phyloP scores from a whole-genome alignment of 2,329 filamentous ascomycete species.

The Monosporascus sp. region DNA sequence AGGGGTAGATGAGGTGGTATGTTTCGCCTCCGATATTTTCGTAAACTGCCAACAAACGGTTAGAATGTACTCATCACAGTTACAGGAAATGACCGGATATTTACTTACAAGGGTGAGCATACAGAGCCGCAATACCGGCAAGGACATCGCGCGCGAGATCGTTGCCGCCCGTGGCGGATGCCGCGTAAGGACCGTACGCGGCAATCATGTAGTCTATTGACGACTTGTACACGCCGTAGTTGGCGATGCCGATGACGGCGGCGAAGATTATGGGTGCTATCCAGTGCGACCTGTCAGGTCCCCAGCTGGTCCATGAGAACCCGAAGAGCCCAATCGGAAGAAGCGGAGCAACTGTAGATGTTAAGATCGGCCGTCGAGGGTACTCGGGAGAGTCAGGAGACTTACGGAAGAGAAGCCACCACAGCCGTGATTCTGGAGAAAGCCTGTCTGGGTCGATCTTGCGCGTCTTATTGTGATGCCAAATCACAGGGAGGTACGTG shows the following conservation, averaged over 20 bases:
- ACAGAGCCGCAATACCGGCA: constrained; percentile 47
- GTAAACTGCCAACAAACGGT: too few species aligned
- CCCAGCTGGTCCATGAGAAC: constrained; percentile 61
- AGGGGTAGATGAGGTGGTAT: constrained; percentile 31
- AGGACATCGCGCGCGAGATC: constrained; percentile 69
- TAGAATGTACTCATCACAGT: too few species aligned
- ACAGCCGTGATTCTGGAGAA: too few species aligned
- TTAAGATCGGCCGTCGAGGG: too few species aligned
- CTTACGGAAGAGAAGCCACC: too few species aligned
- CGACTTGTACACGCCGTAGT: constrained; percentile 70
- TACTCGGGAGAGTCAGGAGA: constrained; percentile 59
- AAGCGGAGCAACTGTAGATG: constrained; percentile 36
- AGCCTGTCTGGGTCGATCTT: constrained; percentile 40
- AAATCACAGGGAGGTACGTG: constrained; percentile 52
- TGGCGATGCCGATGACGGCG: constrained; percentile 64
- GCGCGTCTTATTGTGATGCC: constrained; percentile 46
- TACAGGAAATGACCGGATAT: too few species aligned
- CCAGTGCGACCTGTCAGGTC: constrained; percentile 57
- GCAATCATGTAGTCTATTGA: constrained; percentile 75
- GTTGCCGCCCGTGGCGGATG: constrained; percentile 71
- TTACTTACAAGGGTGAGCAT: too few species aligned
- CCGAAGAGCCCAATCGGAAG: constrained; percentile 63
- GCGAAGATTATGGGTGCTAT: constrained; percentile 61
- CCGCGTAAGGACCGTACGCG: constrained; percentile 67
- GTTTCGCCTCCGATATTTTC: too few species aligned